phyloP scores from a whole-genome alignment of 2,329 filamentous ascomycete species.

The Drechmeria coniospora region DNA sequence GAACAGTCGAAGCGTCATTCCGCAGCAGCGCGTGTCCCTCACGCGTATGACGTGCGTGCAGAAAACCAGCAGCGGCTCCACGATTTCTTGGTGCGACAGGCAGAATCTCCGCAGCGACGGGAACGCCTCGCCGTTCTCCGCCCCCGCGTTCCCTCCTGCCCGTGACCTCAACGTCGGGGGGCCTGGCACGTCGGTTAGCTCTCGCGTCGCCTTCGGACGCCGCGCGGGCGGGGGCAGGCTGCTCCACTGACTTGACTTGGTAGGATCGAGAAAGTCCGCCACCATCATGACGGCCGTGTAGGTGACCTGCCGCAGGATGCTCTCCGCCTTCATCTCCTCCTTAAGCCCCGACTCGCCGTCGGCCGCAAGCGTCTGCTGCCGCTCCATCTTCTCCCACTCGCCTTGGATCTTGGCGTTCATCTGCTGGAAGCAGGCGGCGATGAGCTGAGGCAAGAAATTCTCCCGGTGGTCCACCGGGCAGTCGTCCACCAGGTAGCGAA shows the following conservation, averaged over 20 bases:
- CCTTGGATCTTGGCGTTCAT: conserved; percentile 74
- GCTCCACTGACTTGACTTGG: conserved; percentile 43
- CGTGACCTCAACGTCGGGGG: conserved; percentile 13
- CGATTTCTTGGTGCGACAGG: conserved; percentile 57
- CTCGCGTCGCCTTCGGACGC: neutral
- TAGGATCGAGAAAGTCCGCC: conserved; percentile 71
- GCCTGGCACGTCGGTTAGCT: conserved; percentile 11
- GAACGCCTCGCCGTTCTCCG: conserved; percentile 18
- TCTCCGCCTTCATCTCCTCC: conserved; percentile 97
- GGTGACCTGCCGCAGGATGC: conserved; percentile 81
- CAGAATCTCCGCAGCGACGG: conserved; percentile 68
- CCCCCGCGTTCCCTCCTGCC: conserved; percentile 9
- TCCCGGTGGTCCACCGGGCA: conserved; percentile 66
- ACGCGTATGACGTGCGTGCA: conserved; percentile 82
- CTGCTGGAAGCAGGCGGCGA: conserved; percentile 69
- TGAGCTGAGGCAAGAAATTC: conserved; percentile 71
- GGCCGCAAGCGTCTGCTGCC: conserved; percentile 43
- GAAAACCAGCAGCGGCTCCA: conserved; percentile 82
- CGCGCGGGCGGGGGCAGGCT: neutral
- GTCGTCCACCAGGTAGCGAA: conserved; percentile 78
- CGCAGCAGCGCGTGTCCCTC: conserved; percentile 77
- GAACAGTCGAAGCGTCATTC: conserved; percentile 73
- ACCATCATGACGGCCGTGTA: conserved; percentile 88
- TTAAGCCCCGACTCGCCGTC: conserved; percentile 63
- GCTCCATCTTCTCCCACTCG: conserved; percentile 71